Conservation (phyloP, 2,329 filamentous ascomycete genomes). For the Coniella lustricola region DNA sequence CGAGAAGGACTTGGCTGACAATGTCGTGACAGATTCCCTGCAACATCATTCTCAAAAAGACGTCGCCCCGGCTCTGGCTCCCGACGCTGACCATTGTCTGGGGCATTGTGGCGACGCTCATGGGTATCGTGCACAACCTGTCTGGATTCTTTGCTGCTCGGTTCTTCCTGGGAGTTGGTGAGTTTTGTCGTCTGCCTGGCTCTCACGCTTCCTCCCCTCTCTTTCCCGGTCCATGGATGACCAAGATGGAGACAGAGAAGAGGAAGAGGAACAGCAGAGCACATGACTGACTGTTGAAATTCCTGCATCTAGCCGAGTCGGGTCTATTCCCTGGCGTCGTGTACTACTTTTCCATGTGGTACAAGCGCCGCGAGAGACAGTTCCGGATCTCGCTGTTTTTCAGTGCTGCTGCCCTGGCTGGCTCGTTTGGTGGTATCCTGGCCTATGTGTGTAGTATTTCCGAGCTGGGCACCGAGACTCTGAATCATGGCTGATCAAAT, state of each 20-base stretch:
- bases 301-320: conserved; percentile 42
- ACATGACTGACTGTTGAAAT: no score
- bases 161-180: conserved; percentile 49
- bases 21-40: conserved; percentile 41
- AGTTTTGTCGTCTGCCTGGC: conserved; percentile 23
- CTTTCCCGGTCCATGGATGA: no score
- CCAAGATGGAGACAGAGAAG: no score
- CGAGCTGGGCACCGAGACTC: not conserved
- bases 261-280: no score
- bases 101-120: conserved; percentile 47
- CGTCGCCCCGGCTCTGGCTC: conserved; percentile 50
- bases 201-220: no score
- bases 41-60: conserved; percentile 55
- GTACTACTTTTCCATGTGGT: conserved; percentile 48
- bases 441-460: conserved; percentile 37
- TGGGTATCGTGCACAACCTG: conserved; percentile 42
- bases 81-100: conserved; percentile 50
- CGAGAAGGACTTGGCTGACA: not conserved
- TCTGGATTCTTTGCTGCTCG: conserved; percentile 45
- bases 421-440: conserved; percentile 50
- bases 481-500: not conserved
- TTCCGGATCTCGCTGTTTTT: conserved; percentile 52
- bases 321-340: conserved; percentile 46
- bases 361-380: conserved; percentile 46
- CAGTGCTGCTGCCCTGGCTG: conserved; percentile 45